These are phyloP conservation scores for Exophiala oligosperma DNA, from an alignment of 2,329 filamentous ascomycete genomes.

Conservation along the genomic window DNA sequence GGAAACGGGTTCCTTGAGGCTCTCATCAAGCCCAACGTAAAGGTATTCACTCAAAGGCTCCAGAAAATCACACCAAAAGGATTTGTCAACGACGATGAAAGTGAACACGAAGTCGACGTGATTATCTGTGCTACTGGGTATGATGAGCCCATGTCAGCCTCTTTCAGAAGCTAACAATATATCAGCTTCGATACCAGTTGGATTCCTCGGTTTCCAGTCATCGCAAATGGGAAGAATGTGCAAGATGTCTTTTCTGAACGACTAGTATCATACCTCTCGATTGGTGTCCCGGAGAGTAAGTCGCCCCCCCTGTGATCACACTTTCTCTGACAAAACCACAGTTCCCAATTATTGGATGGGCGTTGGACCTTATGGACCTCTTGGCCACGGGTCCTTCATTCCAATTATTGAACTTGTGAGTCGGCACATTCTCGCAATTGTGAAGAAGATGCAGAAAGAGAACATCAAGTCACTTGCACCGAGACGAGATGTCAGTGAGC, in stretches of 20 bases:
- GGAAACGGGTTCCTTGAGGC: conserved; percentile 27
- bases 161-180: background rate
- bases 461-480: conserved; percentile 20
- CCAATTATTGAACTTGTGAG: conserved; percentile 29
- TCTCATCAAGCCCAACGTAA: conserved; percentile 46
- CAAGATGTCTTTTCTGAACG: conserved; percentile 11
- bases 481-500: conserved; percentile 29
- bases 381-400: conserved; percentile 32
- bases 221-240: conserved; percentile 13
- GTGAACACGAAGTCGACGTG: conserved; percentile 27
- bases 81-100: conserved; percentile 28
- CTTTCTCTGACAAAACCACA: background rate
- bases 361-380: conserved; percentile 28
- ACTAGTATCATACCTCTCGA: conserved; percentile 22
- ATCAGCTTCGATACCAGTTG: conserved; percentile 21
- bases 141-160: too few species aligned
- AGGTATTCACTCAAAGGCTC: conserved; percentile 44
- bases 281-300: conserved; percentile 20
- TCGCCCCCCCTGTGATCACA: too few species aligned
- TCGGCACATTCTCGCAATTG: conserved; percentile 25
- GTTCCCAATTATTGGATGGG: conserved; percentile 33
- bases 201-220: conserved; percentile 21
- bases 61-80: conserved; percentile 37
- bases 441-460: conserved; percentile 30
- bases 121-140: conserved; percentile 27